phyloP scores from a whole-genome alignment of 495 filamentous ascomycete genomes.

The Annulohypoxylon stygium region DNA sequence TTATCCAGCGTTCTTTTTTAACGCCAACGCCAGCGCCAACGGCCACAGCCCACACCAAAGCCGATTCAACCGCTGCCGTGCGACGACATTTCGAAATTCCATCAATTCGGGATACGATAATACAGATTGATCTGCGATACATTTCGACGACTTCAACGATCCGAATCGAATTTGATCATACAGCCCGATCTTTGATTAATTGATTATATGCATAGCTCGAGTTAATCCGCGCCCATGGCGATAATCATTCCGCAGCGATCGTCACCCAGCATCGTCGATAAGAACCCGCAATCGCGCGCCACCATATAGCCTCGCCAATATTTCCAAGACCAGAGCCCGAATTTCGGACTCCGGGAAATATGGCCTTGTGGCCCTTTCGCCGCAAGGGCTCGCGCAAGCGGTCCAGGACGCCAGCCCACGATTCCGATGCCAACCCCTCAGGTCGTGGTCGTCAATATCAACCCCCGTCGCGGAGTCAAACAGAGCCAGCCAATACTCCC shows the following conservation, averaged over 20 bases:
- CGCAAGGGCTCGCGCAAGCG: slow-evolving; percentile 70
- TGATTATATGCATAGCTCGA: slow-evolving; percentile 39
- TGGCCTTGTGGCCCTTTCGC: slow-evolving; percentile 85
- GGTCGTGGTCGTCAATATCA: slow-evolving; percentile 44
- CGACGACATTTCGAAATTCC: slow-evolving; percentile 34
- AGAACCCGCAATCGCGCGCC: slow-evolving; percentile 31
- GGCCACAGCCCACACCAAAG: background rate
- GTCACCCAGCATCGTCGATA: slow-evolving; percentile 48
- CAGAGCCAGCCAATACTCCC: slow-evolving; percentile 48
- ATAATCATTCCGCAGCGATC: slow-evolving; percentile 46
- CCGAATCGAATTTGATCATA: slow-evolving; percentile 16
- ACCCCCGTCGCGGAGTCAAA: slow-evolving; percentile 56
- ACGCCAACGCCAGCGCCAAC: background rate
- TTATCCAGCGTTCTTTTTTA: slow-evolving; percentile 22
- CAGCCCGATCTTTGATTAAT: slow-evolving; percentile 22
- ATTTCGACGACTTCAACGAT: slow-evolving; percentile 33
- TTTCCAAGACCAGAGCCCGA: slow-evolving; percentile 25
- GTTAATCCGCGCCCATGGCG: slow-evolving; percentile 52
- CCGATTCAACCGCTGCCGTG: slow-evolving; percentile 29
- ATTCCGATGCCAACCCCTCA: slow-evolving; percentile 50
- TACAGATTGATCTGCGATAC: slow-evolving; percentile 29
- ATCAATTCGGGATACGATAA: slow-evolving; percentile 33
- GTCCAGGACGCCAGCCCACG: slow-evolving; percentile 54
- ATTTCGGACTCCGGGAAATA: slow-evolving; percentile 56
- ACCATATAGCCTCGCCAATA: slow-evolving; percentile 46